Percentiles rank a stretch among this genome's conserved stretches.
These are phyloP conservation scores for Fusarium tupiense DNA, from an alignment of 2,329 filamentous ascomycete species.

Conservation along the genomic window DNA sequence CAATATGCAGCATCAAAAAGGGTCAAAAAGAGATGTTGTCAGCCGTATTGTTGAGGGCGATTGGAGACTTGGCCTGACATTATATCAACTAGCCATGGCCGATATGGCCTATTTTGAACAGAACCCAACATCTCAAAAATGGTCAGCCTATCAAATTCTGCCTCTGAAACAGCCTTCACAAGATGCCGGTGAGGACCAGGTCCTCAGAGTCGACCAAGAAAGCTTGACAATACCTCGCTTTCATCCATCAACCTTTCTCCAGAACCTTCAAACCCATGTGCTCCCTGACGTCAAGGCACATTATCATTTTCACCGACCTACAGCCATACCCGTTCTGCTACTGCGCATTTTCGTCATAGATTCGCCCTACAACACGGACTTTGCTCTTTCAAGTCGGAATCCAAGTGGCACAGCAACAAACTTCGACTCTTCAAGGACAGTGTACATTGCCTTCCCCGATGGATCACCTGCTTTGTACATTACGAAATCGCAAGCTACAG, in stretches of 20 bases:
- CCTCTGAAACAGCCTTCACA: slow-evolving; percentile 56
- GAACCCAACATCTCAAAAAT: slow-evolving; percentile 70
- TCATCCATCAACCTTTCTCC: slow-evolving; percentile 82
- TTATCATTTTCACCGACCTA: slow-evolving; percentile 80
- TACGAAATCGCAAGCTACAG: slow-evolving; percentile 60
- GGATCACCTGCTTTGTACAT: slow-evolving; percentile 80
- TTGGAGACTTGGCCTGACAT: slow-evolving; percentile 70
- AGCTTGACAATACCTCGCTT: slow-evolving; percentile 72
- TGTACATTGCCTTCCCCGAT: slow-evolving; percentile 86
- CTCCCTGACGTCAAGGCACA: slow-evolving; percentile 85
- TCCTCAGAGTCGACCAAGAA: slow-evolving; percentile 55
- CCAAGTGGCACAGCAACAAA: slow-evolving; percentile 51
- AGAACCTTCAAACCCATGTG: slow-evolving; percentile 77
- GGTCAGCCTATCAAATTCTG: slow-evolving; percentile 70
- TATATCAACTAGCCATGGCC: slow-evolving; percentile 76
- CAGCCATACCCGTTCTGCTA: slow-evolving; percentile 73
- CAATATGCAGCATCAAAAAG: slow-evolving; percentile 67
- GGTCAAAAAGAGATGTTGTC: slow-evolving; percentile 70
- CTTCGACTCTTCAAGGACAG: slow-evolving; percentile 73
- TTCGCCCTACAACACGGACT: slow-evolving; percentile 77
- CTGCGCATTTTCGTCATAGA: slow-evolving; percentile 84
- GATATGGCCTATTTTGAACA: slow-evolving; percentile 74
- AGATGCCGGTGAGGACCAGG: slow-evolving; percentile 52
- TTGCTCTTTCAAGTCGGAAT: slow-evolving; percentile 53
- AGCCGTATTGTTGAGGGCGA: slow-evolving; percentile 74